Evolutionary conservation across 176 grass and related monocot genomes (phyloP).

Genomic region (Typha latifolia): DNA sequence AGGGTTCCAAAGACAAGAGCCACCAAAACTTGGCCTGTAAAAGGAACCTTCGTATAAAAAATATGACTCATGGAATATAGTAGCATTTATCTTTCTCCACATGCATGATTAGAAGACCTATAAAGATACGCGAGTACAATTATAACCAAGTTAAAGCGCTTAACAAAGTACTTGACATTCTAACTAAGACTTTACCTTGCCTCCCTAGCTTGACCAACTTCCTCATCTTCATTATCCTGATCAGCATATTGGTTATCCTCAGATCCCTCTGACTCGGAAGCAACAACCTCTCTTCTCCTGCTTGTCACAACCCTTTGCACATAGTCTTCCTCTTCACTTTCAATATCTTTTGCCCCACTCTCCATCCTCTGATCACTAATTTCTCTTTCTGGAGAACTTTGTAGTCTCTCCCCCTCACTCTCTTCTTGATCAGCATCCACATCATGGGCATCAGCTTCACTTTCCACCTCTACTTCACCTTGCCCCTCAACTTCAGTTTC

Average conservation of each 20-base stretch:
- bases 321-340: slow-evolving; percentile 72
- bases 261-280: slow-evolving; percentile 73
- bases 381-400: slow-evolving; percentile 73
- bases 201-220: slow-evolving; percentile 36
- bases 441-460: slow-evolving; percentile 63
- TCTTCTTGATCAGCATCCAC: slow-evolving; percentile 50
- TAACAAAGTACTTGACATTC: slow-evolving; percentile 3
- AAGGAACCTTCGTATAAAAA: too few species aligned
- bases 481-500: slow-evolving; percentile 69
- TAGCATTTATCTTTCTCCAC: too few species aligned
- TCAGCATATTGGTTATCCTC: slow-evolving; percentile 67
- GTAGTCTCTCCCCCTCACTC: slow-evolving; percentile 59
- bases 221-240: slow-evolving; percentile 45
- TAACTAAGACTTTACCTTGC: slow-evolving; percentile 37
- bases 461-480: slow-evolving; percentile 48
- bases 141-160: neutral
- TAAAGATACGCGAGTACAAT: too few species aligned
- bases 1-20: too few species aligned
- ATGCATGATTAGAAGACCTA: too few species aligned
- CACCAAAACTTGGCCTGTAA: too few species aligned
- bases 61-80: too few species aligned
- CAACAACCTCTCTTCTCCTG: slow-evolving; percentile 62
- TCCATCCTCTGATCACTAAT: slow-evolving; percentile 46
- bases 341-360: slow-evolving; percentile 39
- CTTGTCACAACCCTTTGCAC: slow-evolving; percentile 56